Conservation (phyloP, 345 rosid genomes). For the Zanthoxylum bungeanum region DNA sequence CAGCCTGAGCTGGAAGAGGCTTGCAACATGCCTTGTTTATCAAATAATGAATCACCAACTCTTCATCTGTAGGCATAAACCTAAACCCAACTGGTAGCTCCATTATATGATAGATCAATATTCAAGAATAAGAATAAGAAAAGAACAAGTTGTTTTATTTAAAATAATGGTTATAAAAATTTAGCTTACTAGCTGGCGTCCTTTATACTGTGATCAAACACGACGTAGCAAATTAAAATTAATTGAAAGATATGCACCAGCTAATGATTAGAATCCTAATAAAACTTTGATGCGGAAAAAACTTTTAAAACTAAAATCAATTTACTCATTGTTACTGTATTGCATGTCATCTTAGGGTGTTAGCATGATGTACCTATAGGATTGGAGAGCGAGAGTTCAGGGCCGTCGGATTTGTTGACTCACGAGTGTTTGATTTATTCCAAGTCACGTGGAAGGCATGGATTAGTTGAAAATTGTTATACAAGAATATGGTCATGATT, state of each 20-base stretch:
- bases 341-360: no score
- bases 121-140: no score
- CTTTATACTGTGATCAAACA: not conserved
- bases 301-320: not conserved
- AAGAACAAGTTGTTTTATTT: no score
- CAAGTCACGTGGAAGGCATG: not conserved
- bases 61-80: conserved; percentile 32
- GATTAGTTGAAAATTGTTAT: no score
- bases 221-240: no score
- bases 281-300: not conserved
- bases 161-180: no score
- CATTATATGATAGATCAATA: not conserved
- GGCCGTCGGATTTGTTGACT: not conserved
- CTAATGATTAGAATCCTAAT: not conserved
- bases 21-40: conserved; percentile 10
- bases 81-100: conserved; percentile 22
- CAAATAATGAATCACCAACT: conserved; percentile 25
- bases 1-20: conserved; percentile 10
- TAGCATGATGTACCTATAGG: not conserved
- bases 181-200: no score
- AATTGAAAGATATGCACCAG: not conserved
- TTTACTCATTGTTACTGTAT: no score
- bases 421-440: not conserved
- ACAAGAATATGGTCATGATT: no score
- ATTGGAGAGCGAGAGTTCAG: not conserved